Conservation (phyloP, 202 grass and related monocot genomes). For the Sporobolus alterniflorus region DNA sequence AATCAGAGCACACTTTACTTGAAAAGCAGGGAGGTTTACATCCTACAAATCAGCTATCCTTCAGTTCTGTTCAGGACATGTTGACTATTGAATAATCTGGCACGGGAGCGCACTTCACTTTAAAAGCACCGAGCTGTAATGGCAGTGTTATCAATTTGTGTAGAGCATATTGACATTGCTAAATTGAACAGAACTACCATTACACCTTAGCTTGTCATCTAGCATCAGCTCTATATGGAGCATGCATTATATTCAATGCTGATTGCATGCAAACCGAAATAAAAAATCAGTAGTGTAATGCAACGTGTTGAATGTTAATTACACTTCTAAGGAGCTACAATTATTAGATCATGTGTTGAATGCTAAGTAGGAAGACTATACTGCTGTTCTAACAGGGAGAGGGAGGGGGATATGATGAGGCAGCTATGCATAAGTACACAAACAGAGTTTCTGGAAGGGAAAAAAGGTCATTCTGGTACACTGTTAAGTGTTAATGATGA, state of each 20-base stretch:
- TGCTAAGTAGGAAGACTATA: background rate
- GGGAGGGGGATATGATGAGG: background rate
- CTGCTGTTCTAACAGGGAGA: slow-evolving; percentile 1
- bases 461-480: background rate
- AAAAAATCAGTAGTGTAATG: background rate
- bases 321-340: background rate
- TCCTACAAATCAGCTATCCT: background rate
- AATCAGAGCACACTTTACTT: background rate
- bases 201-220: background rate
- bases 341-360: background rate
- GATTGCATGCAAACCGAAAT: background rate
- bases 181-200: background rate
- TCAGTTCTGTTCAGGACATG: background rate
- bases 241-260: background rate
- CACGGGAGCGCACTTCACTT: background rate
- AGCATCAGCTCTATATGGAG: background rate
- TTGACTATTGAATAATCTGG: background rate
- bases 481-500: background rate
- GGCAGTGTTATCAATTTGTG: background rate
- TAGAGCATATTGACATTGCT: background rate
- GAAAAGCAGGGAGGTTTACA: background rate
- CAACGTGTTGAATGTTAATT: too few species aligned
- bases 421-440: background rate
- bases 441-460: background rate
- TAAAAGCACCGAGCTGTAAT: background rate